These are phyloP conservation scores for Trichosanthes cucumerina DNA, from an alignment of 306 rosid species.

Conservation along the genomic window DNA sequence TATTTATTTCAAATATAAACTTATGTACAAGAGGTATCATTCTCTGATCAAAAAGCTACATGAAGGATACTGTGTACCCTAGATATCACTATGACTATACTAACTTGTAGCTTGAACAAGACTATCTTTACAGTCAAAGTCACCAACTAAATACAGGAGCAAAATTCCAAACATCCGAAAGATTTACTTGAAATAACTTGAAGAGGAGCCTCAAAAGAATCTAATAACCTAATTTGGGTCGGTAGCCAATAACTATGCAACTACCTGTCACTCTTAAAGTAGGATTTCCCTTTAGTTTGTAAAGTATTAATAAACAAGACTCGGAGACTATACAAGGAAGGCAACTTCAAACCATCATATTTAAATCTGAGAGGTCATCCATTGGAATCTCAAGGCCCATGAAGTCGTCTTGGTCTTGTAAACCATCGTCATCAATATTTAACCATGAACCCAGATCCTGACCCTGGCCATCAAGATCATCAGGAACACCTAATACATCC, in stretches of 20 bases:
- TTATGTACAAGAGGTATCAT: slow-evolving; percentile 84
- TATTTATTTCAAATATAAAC: slow-evolving; percentile 72
- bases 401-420: slow-evolving; percentile 91
- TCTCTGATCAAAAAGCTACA: slow-evolving; percentile 74
- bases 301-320: slow-evolving; percentile 80
- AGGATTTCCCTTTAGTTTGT: slow-evolving; percentile 69
- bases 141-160: slow-evolving; percentile 52
- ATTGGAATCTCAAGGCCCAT: slow-evolving; percentile 99
- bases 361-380: slow-evolving; percentile 97
- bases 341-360: slow-evolving; percentile 96
- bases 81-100: slow-evolving; percentile 68
- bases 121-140: slow-evolving; percentile 82
- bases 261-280: slow-evolving; percentile 66
- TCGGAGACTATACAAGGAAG: slow-evolving; percentile 63
- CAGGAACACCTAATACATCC: slow-evolving; percentile 76
- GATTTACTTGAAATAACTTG: slow-evolving; percentile 84
- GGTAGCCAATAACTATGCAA: slow-evolving; percentile 26
- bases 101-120: slow-evolving; percentile 65
- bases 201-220: slow-evolving; percentile 81
- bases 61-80: slow-evolving; percentile 71
- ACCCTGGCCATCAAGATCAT: slow-evolving; percentile 70
- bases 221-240: slow-evolving; percentile 75
- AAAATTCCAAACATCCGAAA: slow-evolving; percentile 68
- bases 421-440: slow-evolving; percentile 84
- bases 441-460: slow-evolving; percentile 97